Evolutionary conservation across 2,329 filamentous ascomycete species (phyloP).

Genomic region (Diaporthe citrichinensis): DNA sequence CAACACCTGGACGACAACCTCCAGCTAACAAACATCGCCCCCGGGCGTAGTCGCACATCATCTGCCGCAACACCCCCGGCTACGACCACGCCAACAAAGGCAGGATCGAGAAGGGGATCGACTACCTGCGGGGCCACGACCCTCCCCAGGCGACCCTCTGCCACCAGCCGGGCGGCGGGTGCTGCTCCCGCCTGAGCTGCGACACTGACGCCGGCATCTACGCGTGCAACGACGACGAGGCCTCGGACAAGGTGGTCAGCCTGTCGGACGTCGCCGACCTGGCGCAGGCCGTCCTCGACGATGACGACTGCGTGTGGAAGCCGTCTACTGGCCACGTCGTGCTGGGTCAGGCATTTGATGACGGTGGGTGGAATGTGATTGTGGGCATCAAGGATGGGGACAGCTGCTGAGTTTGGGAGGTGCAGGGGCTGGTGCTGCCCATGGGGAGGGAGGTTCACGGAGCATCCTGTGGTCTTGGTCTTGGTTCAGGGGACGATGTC

Average conservation of each 20-base stretch:
- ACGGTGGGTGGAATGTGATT: slow-evolving; percentile 25
- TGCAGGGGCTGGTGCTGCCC: background rate
- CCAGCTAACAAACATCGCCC: background rate
- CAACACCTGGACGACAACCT: background rate
- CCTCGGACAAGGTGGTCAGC: background rate
- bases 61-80: slow-evolving; percentile 1
- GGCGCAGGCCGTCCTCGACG: background rate
- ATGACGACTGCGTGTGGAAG: background rate
- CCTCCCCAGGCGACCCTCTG: background rate
- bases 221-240: slow-evolving; percentile 27
- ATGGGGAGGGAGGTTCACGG: background rate
- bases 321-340: background rate
- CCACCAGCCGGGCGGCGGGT: slow-evolving; percentile 2
- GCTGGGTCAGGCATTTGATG: slow-evolving; percentile 32
- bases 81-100: slow-evolving; percentile 13
- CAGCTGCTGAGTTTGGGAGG: background rate
- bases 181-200: slow-evolving; percentile 13
- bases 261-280: background rate
- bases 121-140: background rate
- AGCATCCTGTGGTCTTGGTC: background rate
- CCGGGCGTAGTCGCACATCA: background rate
- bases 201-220: slow-evolving; percentile 12
- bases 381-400: slow-evolving; percentile 19
- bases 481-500: background rate
- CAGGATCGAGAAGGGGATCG: slow-evolving; percentile 15